Evolutionary conservation across 495 filamentous ascomycete species (phyloP), one percentile per base, ranked within the genome.

Genomic region (Paragyromitra xinjiangensis): DNA sequence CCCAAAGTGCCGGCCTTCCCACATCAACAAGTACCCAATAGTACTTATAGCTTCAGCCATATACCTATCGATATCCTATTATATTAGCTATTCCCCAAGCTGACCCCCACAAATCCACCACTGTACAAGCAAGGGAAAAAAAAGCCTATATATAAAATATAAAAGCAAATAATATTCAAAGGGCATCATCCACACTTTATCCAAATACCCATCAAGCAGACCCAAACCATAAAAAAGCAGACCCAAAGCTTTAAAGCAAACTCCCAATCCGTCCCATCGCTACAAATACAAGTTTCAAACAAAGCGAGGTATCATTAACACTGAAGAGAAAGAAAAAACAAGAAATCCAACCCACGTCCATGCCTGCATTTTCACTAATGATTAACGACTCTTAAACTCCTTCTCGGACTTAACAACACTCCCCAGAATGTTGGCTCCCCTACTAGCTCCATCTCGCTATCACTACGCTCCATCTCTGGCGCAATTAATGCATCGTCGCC

Each of bases 341-440:
- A 39, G 37, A 50, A 42, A 69, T 29, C 26, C n/a, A 19, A 22
- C 14, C 44, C 19, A 9, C 14, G 3, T n/a, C 14, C 24, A 29
- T 29, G 12, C 12, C 58, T 19, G 2, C n/a, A n/a, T 51, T 7
- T 12, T 11, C 22, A 22, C 64, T 65, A 81, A 71, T 82, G 80
- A 85, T 94, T 94, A 16, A 93, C 90, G 50, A 93, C 91, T 80
- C 90, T 84, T 84, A 94, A 84, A 78, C 91, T 92, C 80, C 92
- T 86, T 80, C 90, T 87, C 68, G 92, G 92, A 73, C 90, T 90
- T 83, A 93, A 78, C 78, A 93, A 82, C 22, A 93, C 91, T 55
- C 89, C 91, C 77, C 92, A 89, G 80, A 93, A 94, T 69, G 87
- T 92, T 79, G 92, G 92, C 81, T 93, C 90, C 5, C 86, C 85